phyloP scores from a whole-genome alignment of 2,329 filamentous ascomycete genomes.

The Colletotrichum plurivorum region DNA sequence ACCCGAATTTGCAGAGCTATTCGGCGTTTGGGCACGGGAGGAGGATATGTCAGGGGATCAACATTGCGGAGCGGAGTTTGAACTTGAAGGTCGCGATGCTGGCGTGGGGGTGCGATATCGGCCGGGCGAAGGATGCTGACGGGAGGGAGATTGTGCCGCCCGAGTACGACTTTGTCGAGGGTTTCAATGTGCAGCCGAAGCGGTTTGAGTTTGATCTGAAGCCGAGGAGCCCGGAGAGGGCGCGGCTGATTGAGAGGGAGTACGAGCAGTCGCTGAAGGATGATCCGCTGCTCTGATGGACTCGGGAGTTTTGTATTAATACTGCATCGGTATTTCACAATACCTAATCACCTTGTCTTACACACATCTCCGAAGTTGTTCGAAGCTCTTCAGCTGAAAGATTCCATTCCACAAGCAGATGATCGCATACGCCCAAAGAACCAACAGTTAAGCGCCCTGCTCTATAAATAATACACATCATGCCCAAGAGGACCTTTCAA shows the following conservation, averaged over 20 bases:
- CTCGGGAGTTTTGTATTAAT: not conserved
- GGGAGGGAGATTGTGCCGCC: conserved; percentile 40
- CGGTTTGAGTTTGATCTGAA: conserved; percentile 29
- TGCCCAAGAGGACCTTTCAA: no score
- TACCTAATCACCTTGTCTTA: no score
- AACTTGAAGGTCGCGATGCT: conserved; percentile 56
- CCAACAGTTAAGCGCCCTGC: no score
- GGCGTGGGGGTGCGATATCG: conserved; percentile 53
- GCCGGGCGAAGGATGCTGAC: conserved; percentile 45
- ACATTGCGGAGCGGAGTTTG: conserved; percentile 58
- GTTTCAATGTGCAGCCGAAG: conserved; percentile 38
- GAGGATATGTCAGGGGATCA: conserved; percentile 60
- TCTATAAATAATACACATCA: no score
- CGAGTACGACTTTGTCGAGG: conserved; percentile 30
- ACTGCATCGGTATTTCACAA: no score
- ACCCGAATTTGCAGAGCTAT: conserved; percentile 58
- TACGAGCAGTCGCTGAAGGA: conserved; percentile 26
- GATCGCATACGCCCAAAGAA: no score
- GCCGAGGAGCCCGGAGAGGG: conserved; percentile 14
- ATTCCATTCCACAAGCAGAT: no score
- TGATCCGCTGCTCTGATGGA: conserved; percentile 19
- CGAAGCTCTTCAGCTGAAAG: no score
- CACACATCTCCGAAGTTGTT: no score
- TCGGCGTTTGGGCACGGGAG: conserved; percentile 68
- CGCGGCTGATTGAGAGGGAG: conserved; percentile 25